phyloP scores from a whole-genome alignment of 2,329 filamentous ascomycete genomes.

The Stachybotrys chlorohalonatus region DNA sequence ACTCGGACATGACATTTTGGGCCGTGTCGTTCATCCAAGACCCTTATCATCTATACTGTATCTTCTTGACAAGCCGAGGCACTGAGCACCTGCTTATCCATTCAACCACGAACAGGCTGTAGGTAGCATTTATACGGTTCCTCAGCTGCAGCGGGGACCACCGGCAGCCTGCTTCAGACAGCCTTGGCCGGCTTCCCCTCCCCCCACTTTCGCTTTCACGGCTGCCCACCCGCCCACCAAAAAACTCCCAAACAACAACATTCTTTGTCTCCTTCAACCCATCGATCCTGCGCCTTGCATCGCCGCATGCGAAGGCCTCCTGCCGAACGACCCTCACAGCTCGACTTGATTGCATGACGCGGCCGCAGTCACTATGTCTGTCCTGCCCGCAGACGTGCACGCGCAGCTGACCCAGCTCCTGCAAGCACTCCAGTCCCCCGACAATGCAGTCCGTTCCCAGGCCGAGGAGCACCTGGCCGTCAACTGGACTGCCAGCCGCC shows the following conservation, averaged over 20 bases:
- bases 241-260: not conserved
- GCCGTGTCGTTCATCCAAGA: too few species aligned
- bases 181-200: not conserved
- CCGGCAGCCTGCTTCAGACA: not conserved
- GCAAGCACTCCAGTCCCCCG: slow-evolving; percentile 77
- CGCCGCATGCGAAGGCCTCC: not conserved
- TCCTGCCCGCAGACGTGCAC: slow-evolving; percentile 77
- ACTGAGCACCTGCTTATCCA: too few species aligned
- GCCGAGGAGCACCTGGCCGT: slow-evolving; percentile 86
- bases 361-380: slow-evolving; percentile 54
- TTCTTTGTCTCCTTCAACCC: not conserved
- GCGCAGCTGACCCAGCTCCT: slow-evolving; percentile 78
- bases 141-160: too few species aligned
- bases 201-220: not conserved
- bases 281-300: not conserved
- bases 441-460: slow-evolving; percentile 76
- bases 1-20: too few species aligned
- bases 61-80: too few species aligned
- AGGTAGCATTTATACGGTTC: too few species aligned
- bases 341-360: slow-evolving; percentile 11
- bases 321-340: slow-evolving; percentile 2
- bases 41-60: too few species aligned
- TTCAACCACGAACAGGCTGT: too few species aligned
- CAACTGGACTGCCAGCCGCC: slow-evolving; percentile 76
- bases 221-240: not conserved